Conservation (phyloP, 495 filamentous ascomycete genomes). For the Aspergillus steynii region DNA sequence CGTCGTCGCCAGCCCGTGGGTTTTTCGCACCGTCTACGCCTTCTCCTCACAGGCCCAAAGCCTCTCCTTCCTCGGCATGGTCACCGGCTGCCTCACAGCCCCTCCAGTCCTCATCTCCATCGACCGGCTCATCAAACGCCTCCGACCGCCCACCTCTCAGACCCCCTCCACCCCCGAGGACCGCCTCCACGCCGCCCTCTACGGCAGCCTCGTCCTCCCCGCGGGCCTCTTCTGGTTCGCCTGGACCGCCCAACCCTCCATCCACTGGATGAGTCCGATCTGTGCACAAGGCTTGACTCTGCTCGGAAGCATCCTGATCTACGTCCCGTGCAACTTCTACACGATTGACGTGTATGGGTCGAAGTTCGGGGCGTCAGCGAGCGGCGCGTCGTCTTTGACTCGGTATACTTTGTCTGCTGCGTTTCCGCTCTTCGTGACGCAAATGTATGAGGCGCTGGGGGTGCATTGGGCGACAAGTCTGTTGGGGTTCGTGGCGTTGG, state of each 20-base stretch:
- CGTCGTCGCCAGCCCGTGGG: constrained; percentile 37
- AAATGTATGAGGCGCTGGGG: constrained; percentile 47
- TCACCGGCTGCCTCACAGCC: background rate
- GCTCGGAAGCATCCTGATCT: constrained; percentile 19
- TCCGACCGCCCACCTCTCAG: background rate
- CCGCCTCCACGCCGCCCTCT: constrained; percentile 42
- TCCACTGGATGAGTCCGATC: constrained; percentile 57
- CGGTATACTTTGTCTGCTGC: constrained; percentile 61
- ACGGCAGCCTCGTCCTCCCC: constrained; percentile 45
- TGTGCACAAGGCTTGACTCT: constrained; percentile 32
- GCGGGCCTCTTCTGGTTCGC: constrained; percentile 53
- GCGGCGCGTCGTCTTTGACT: constrained; percentile 61
- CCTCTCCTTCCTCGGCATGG: background rate
- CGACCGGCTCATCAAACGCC: background rate
- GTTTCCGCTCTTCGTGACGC: constrained; percentile 64
- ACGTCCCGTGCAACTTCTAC: constrained; percentile 39
- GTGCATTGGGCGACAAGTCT: constrained; percentile 57
- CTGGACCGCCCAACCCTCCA: constrained; percentile 38
- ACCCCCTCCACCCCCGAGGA: constrained; percentile 31
- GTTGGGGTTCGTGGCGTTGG: constrained; percentile 38
- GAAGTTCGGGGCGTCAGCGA: constrained; percentile 57
- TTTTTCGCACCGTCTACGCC: constrained; percentile 36
- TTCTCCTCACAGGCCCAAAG: constrained; percentile 19
- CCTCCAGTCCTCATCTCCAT: background rate
- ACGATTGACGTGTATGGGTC: constrained; percentile 59